These are phyloP conservation scores for Terfezia boudieri DNA, from an alignment of 495 filamentous ascomycete species.

Conservation along the genomic window DNA sequence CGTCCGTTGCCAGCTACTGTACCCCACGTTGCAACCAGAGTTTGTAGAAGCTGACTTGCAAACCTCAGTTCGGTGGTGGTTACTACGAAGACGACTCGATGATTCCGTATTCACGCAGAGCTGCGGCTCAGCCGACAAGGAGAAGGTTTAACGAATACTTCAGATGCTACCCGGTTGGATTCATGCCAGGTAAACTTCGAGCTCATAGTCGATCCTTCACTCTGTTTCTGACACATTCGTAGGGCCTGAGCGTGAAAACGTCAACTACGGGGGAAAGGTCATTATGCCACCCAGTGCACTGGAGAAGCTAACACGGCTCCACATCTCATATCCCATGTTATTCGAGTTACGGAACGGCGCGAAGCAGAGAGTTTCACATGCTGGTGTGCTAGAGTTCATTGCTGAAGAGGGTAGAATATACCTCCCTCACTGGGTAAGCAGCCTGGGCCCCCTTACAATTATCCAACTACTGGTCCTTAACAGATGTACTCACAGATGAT, in stretches of 20 bases:
- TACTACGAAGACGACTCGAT: not conserved
- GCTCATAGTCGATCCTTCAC: not conserved
- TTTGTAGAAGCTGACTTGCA: too few species aligned
- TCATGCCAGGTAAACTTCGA: conserved; percentile 38
- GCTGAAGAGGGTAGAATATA: conserved; percentile 95
- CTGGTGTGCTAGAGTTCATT: conserved; percentile 89
- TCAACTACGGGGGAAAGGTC: conserved; percentile 94
- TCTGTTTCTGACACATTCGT: not conserved
- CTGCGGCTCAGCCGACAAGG: not conserved
- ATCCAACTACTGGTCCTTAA: not conserved
- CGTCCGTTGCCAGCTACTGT: too few species aligned
- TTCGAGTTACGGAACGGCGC: conserved; percentile 84
- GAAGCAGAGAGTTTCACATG: conserved; percentile 58
- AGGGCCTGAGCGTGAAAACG: conserved; percentile 64
- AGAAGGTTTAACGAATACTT: conserved; percentile 77
- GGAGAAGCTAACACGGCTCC: conserved; percentile 84
- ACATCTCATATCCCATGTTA: conserved; percentile 93
- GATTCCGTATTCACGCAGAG: not conserved
- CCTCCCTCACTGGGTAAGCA: conserved; percentile 73
- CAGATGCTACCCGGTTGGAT: conserved; percentile 79
- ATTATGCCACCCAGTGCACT: conserved; percentile 85
- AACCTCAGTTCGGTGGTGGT: not conserved
- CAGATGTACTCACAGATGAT: conserved; percentile 81
- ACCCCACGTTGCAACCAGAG: too few species aligned
- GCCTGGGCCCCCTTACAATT: not conserved